Evolutionary conservation across 108 stramenopile genomes (phyloP).

Genomic region (Pseudonitzschia pungens): DNA sequence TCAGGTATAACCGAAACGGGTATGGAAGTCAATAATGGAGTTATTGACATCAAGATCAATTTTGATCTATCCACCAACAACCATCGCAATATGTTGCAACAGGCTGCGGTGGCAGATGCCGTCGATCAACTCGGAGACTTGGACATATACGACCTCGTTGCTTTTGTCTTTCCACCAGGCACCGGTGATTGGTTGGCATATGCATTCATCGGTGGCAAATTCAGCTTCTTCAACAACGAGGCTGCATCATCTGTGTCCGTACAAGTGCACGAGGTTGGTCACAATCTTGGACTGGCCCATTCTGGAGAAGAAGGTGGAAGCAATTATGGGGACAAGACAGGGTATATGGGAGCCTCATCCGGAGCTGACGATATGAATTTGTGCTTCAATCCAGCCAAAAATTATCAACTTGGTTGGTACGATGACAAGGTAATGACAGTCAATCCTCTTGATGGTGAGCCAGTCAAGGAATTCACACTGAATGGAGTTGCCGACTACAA

Average conservation of each 20-base stretch:
- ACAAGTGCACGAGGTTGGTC: conserved; percentile 18
- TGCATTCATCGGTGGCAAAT: conserved; percentile 42
- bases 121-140: not conserved
- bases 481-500: not conserved
- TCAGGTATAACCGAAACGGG: not conserved
- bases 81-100: not conserved
- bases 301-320: not conserved
- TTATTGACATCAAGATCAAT: not conserved
- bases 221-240: conserved; percentile 46
- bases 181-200: conserved; percentile 30
- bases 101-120: not conserved
- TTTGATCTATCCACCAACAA: not conserved
- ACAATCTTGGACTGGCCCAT: not conserved
- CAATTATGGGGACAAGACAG: not conserved
- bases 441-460: not conserved
- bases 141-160: conserved; percentile 19
- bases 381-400: not conserved
- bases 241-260: conserved; percentile 43
- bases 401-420: not conserved
- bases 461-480: not conserved
- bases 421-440: not conserved
- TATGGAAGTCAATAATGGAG: not conserved
- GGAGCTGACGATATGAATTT: not conserved
- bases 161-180: conserved; percentile 50
- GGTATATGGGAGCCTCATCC: not conserved